A percentile compares a stretch with the other conserved stretches of the same genome.
Conservation (phyloP, 2,329 filamentous ascomycete species). For the Aspergillus viridinutans region DNA sequence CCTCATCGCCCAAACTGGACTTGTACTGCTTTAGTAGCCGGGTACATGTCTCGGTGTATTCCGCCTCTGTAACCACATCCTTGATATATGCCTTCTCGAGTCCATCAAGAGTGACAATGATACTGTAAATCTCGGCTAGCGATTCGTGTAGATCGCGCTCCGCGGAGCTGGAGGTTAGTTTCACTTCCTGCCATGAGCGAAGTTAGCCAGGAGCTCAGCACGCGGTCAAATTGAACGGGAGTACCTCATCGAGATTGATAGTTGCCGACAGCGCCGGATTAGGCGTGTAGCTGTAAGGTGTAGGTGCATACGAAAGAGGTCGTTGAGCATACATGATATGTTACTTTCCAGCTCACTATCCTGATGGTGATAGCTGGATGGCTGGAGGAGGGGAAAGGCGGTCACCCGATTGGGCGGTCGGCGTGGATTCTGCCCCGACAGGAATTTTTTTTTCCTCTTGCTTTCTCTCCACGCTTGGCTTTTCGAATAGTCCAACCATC, state of each 20-base stretch:
- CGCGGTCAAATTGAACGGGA: constrained; percentile 9
- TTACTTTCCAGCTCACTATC: not conserved
- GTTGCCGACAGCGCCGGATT: constrained; percentile 77
- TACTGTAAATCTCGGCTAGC: constrained; percentile 94
- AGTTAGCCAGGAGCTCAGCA: constrained; percentile 17
- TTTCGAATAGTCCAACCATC: not conserved
- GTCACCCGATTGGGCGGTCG: constrained; percentile 18
- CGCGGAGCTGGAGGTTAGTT: constrained; percentile 77
- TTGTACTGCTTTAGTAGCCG: constrained; percentile 94
- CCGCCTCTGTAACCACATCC: constrained; percentile 83
- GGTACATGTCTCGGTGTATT: constrained; percentile 96
- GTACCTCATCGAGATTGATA: constrained; percentile 88
- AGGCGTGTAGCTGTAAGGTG: constrained; percentile 86
- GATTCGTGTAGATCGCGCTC: constrained; percentile 95
- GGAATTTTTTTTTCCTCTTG: constrained; percentile 26
- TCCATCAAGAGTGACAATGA: constrained; percentile 91
- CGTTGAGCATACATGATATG: constrained; percentile 44
- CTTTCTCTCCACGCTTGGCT: constrained; percentile 3
- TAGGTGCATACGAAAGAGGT: constrained; percentile 76
- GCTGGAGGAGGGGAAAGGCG: constrained; percentile 19
- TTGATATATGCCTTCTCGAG: constrained; percentile 96
- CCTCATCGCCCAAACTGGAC: constrained; percentile 84
- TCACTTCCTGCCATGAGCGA: constrained; percentile 67
- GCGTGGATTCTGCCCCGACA: constrained; percentile 26
- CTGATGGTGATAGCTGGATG: not conserved